Evolutionary conservation across 495 filamentous ascomycete genomes (phyloP).

Genomic region (Pyronema omphalodes): DNA sequence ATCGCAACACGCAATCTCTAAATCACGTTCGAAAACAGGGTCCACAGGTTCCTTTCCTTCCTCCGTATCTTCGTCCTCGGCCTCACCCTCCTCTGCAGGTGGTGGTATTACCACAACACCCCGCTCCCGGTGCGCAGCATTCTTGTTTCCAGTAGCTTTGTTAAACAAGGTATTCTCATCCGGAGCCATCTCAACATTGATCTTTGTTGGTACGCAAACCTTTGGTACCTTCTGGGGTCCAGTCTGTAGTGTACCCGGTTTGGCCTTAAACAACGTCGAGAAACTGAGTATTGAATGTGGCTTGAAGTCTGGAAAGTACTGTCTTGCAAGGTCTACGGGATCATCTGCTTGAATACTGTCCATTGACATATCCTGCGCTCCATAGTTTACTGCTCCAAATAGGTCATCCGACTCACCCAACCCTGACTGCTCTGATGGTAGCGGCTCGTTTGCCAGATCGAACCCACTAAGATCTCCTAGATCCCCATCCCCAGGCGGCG

Average conservation of each 20-base stretch:
- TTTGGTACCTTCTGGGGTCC: slow-evolving; percentile 58
- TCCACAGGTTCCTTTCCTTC: slow-evolving; percentile 47
- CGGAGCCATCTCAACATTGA: slow-evolving; percentile 59
- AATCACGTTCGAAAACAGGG: slow-evolving; percentile 41
- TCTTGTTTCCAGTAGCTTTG: slow-evolving; percentile 35
- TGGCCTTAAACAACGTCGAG: slow-evolving; percentile 40
- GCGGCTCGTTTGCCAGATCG: not conserved
- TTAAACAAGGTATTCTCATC: slow-evolving; percentile 71
- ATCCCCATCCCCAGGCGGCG: slow-evolving; percentile 28
- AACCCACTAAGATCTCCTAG: slow-evolving; percentile 11
- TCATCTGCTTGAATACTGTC: not conserved
- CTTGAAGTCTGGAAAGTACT: slow-evolving; percentile 22
- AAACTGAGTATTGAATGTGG: slow-evolving; percentile 26
- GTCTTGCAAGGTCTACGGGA: slow-evolving; percentile 2
- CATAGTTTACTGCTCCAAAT: slow-evolving; percentile 6
- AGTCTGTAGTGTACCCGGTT: slow-evolving; percentile 47
- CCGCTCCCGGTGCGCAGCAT: slow-evolving; percentile 24
- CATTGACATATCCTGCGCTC: slow-evolving; percentile 4
- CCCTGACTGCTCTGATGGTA: slow-evolving; percentile 12
- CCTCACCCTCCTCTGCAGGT: slow-evolving; percentile 26
- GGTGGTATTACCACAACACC: slow-evolving; percentile 38
- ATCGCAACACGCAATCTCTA: slow-evolving; percentile 63
- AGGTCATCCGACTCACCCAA: slow-evolving; percentile 18
- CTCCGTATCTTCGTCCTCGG: slow-evolving; percentile 42
- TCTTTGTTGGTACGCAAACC: slow-evolving; percentile 63